Percentiles rank a stretch among this genome's conserved stretches.
These are phyloP conservation scores for Hypoxylon trugodes DNA, from an alignment of 495 filamentous ascomycete genomes.

Conservation along the genomic window DNA sequence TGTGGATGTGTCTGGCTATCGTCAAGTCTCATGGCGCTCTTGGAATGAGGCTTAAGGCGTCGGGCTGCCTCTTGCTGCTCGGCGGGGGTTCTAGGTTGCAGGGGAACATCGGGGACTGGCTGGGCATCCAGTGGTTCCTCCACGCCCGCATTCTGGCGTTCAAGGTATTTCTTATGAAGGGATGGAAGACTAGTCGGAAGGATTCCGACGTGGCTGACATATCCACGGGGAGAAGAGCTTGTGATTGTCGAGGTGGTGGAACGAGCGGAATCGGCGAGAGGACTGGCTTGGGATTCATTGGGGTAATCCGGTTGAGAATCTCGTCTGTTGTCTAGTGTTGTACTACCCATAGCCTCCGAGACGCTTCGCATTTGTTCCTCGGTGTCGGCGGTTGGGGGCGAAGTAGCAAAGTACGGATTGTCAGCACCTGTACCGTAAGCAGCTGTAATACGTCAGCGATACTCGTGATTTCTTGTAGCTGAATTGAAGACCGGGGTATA, in stretches of 20 bases:
- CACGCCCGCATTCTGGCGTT: conserved; percentile 64
- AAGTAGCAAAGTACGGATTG: conserved; percentile 52
- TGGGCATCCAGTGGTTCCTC: conserved; percentile 48
- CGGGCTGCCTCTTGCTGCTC: conserved; percentile 79
- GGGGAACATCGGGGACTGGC: conserved; percentile 57
- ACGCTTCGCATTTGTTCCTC: conserved; percentile 43
- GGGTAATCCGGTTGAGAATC: conserved; percentile 15
- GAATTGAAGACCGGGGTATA: neutral
- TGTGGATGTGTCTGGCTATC: conserved; percentile 72
- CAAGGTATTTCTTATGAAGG: conserved; percentile 90
- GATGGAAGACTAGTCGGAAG: conserved; percentile 88
- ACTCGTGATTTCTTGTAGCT: neutral
- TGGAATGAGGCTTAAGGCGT: conserved; percentile 81
- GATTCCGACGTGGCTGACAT: conserved; percentile 84
- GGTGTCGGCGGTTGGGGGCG: conserved; percentile 43
- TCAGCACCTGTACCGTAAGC: conserved; percentile 46
- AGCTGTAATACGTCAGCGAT: conserved; percentile 25
- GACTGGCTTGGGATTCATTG: conserved; percentile 41
- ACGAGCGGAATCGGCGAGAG: conserved; percentile 49
- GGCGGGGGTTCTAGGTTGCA: conserved; percentile 66
- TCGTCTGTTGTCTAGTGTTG: conserved; percentile 9
- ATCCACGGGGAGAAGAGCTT: conserved; percentile 58
- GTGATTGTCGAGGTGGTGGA: conserved; percentile 55
- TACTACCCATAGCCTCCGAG: conserved; percentile 29
- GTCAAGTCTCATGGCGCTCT: conserved; percentile 65